Conservation (phyloP, 2,329 filamentous ascomycete genomes). For the Pseudocercospora crystallina region DNA sequence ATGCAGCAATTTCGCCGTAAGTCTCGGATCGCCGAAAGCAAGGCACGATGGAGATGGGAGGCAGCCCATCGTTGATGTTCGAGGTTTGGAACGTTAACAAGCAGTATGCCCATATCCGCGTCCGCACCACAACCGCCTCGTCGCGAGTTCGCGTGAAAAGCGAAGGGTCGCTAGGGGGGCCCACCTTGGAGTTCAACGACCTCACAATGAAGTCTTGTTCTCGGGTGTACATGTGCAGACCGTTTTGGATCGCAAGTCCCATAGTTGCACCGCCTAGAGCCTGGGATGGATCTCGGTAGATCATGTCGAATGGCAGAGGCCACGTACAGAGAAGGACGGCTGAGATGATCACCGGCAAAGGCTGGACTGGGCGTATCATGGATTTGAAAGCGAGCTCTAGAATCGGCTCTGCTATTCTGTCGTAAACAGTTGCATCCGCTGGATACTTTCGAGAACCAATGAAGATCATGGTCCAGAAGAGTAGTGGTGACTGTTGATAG, state of each 20-base stretch:
- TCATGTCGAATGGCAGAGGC: slow-evolving; percentile 8
- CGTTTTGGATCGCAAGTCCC: slow-evolving; percentile 8
- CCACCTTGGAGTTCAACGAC: not conserved
- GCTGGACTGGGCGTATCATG: not conserved
- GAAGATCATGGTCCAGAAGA: slow-evolving; percentile 7
- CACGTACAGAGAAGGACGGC: slow-evolving; percentile 8
- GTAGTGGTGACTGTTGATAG: slow-evolving; percentile 3
- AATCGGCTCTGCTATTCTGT: slow-evolving; percentile 2
- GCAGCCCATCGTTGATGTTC: slow-evolving; percentile 8
- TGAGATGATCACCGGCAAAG: slow-evolving; percentile 1
- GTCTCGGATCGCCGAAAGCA: slow-evolving; percentile 6
- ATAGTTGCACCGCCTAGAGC: slow-evolving; percentile 6
- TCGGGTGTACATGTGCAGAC: slow-evolving; percentile 11
- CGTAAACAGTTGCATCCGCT: slow-evolving; percentile 5
- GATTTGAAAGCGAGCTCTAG: slow-evolving; percentile 7
- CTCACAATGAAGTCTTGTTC: slow-evolving; percentile 9
- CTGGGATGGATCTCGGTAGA: slow-evolving; percentile 7
- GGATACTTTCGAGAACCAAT: slow-evolving; percentile 6
- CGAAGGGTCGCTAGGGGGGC: not conserved
- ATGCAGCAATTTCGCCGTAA: not conserved
- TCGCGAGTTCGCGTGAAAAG: not conserved
- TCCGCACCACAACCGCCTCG: slow-evolving; percentile 1
- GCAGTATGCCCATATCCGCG: slow-evolving; percentile 6
- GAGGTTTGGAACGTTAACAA: slow-evolving; percentile 3
- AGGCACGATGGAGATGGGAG: slow-evolving; percentile 3